These are phyloP conservation scores for Neurospora intermedia DNA, from an alignment of 495 filamentous ascomycete species.

Conservation along the genomic window DNA sequence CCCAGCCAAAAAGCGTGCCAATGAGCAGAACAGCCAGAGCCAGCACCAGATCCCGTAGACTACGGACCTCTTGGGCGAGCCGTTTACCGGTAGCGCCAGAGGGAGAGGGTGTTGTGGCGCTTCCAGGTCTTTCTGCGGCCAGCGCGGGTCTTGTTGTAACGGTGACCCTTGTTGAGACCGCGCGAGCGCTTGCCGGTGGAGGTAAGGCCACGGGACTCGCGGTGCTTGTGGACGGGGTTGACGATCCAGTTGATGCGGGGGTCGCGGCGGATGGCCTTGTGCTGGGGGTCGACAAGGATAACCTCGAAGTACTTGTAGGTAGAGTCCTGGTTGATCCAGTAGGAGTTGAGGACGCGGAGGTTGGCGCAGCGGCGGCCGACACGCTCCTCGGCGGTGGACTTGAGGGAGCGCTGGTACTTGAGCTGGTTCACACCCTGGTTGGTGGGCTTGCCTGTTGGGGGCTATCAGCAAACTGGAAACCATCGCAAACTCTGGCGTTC, in stretches of 20 bases:
- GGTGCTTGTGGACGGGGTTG: slow-evolving; percentile 99
- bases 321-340: slow-evolving; percentile 99
- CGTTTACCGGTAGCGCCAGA: slow-evolving; percentile 71
- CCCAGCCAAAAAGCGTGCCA: background rate
- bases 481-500: background rate
- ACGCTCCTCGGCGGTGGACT: slow-evolving; percentile 97
- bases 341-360: slow-evolving; percentile 97
- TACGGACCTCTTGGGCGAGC: slow-evolving; percentile 7
- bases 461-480: slow-evolving; percentile 11
- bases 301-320: slow-evolving; percentile 99
- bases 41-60: slow-evolving; percentile 4
- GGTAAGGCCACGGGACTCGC: slow-evolving; percentile 91
- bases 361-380: slow-evolving; percentile 98
- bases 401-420: slow-evolving; percentile 99
- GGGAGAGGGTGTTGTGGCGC: slow-evolving; percentile 93
- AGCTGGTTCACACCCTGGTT: slow-evolving; percentile 99
- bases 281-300: slow-evolving; percentile 98
- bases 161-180: slow-evolving; percentile 96
- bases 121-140: slow-evolving; percentile 99
- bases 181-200: slow-evolving; percentile 98
- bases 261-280: slow-evolving; percentile 99
- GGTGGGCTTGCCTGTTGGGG: slow-evolving; percentile 81
- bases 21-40: slow-evolving; percentile 17
- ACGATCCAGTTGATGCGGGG: slow-evolving; percentile 99
- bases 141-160: slow-evolving; percentile 92